Base-by-base conservation (phyloP, 2,329 filamentous ascomycete genomes). In the Colletotrichum tabaci region DNA sequence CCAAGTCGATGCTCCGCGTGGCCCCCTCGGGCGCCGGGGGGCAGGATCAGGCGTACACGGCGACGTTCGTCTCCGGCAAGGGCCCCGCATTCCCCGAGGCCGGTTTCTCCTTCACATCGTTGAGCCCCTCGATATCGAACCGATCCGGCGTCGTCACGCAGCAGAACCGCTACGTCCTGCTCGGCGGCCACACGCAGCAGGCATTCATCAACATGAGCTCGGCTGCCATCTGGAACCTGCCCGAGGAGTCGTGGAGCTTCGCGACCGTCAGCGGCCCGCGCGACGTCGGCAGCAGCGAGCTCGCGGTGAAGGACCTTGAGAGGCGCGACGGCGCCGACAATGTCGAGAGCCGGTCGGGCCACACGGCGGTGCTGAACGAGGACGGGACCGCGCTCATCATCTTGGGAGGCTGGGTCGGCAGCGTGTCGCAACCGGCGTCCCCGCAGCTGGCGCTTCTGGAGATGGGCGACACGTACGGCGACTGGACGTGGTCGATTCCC, bases 181-280 rank as follows among this genome's bases (percentile, higher is more conserved):
- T 98, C 18, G 96, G 95, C 50, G 96, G 96, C 0, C 95, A 98
- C 79, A 97, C 95, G 0, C 86, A 90, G 75, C 82, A 85, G 18
- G 95, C 95, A 0, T 98, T 98, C 79, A 92, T 98, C 83, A 97
- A 98, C 80, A 98, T 97, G 92, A 97, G 94, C 67, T 94, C 94
- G 53, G 90, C 96, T 1, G 96, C 95, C 0, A 84, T 98, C 2
- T 98, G 95, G 86, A 95, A 91, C 65, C 85, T 98, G 8, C 96
- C 96, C 0, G 93, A 97, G 77, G 91, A 95, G 77, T 92, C 89
- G 64, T 98, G 96, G 96, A 92, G 90, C 38, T 98, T 96, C 79
- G 84, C 97, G 35, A 85, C 87, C 1, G 89, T 95, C n/a, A 62
- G 67, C n/a, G 63, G 74, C 4, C 40, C 73, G 12, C 71, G 69